Base-by-base conservation (phyloP, 2,329 filamentous ascomycete species). In the Neofusicoccum umdonicola region DNA sequence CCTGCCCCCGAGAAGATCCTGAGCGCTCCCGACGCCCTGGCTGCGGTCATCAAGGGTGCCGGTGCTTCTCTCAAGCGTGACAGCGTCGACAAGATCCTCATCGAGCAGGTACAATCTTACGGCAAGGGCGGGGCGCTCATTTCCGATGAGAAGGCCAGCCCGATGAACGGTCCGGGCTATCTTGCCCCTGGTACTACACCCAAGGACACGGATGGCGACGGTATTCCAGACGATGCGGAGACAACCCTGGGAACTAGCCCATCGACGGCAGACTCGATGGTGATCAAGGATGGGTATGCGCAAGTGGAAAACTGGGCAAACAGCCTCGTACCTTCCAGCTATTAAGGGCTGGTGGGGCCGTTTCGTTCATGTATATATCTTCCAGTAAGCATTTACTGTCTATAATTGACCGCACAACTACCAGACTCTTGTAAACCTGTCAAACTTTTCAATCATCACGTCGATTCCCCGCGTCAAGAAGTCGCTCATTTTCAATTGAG, bases 261-360 rank as follows among this genome's bases (percentile, higher is more conserved):
- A 9, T 58, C 19, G 42, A 73, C 72, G 27, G 72, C 75, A 17
- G 80, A 82, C 60, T 78, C 76, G 4, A 80, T 81, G 77, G 69
- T 69, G 65, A 66, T 69, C 61, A 78, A 79, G 57, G 73, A 77
- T 12, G 75, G 81, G 5, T 83, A 82, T 64, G 72, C 76, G 4
- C 83, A 81, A 66, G 74, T 84, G 12, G 82, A 84, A 70, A 78
- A 80, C 58, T 84, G 83, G 71, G 78, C 83, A 17, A 84, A 84
- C 67, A 83, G 80, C 11, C 71, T 84, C 35, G 77, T 82, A 11
- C 70, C 71, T 9, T 65, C 67, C 6, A 61, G 48, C 11, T 74
- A 74, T 41, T 52, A 19, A 45, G 50, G 6, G 11, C 9, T 4
- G 22, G 3, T 3, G 19, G 11, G 17, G 6, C 22, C 9, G 8